phyloP scores from a whole-genome alignment of 2,329 filamentous ascomycete species.

The Nigrospora osmanthi region DNA sequence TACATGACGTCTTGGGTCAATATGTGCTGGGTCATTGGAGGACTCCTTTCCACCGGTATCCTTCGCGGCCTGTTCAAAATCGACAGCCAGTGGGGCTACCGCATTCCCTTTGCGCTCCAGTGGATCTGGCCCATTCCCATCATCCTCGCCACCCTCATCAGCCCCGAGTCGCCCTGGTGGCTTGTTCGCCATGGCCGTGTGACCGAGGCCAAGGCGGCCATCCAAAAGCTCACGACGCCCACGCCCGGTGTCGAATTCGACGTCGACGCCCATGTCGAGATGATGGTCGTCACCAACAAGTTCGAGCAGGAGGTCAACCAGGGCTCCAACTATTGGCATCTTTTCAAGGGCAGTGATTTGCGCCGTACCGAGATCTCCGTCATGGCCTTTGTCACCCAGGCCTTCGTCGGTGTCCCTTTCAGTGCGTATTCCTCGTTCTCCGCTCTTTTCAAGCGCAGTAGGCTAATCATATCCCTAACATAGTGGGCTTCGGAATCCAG shows the following conservation, averaged over 20 bases:
- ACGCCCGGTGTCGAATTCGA: conserved; percentile 1
- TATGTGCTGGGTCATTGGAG: conserved; percentile 5
- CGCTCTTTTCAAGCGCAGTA: no score
- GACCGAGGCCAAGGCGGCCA: conserved; percentile 2
- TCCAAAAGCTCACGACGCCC: conserved; percentile 1
- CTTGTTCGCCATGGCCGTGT: conserved; percentile 4
- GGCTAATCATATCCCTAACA: no score
- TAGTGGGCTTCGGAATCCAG: conserved; percentile 3
- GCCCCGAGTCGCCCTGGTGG: conserved; percentile 6
- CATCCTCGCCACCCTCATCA: conserved; percentile 1
- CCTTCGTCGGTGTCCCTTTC: background rate
- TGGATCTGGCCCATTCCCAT: conserved; percentile 6
- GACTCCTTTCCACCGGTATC: conserved; percentile 2
- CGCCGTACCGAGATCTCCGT: conserved; percentile 4
- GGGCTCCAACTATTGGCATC: conserved; percentile 4
- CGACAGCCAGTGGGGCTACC: conserved; percentile 3
- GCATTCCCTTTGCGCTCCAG: conserved; percentile 4
- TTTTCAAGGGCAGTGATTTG: conserved; percentile 3
- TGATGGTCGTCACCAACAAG: conserved; percentile 5
- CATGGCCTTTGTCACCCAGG: conserved; percentile 5
- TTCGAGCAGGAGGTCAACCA: conserved; percentile 3
- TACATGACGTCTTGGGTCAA: conserved; percentile 7
- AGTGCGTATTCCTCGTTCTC: no score
- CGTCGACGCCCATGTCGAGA: conserved; percentile 5
- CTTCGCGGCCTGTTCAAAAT: conserved; percentile 4